Base-by-base conservation (phyloP, 2,329 filamentous ascomycete genomes). In the Diplocarpon mali region DNA sequence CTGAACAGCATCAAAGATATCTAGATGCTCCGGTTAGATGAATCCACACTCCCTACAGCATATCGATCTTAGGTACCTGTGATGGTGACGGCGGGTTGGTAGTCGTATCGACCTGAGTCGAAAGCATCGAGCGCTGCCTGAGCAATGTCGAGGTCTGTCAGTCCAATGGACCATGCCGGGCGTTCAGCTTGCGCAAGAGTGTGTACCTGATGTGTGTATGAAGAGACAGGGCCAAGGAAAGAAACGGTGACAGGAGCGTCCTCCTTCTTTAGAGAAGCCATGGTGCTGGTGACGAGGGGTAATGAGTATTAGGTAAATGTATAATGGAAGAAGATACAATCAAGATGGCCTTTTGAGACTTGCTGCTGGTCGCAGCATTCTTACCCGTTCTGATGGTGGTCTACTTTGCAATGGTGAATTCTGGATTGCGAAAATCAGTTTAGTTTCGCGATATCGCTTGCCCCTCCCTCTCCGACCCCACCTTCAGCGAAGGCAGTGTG, bases 1-100 rank as follows among this genome's bases (percentile, higher is more conserved):
- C 59, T 93, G 86, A 5, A 95, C 83, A 13, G 79, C 73, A 40
- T 80, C 71, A 63, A 95, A 95, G 56, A 94, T 79, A 60, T 92
- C 86, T 82, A 13, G 16, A 43, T 24, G 30, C 29, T 17, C 42
- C 37, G 32, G 40, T 49, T 41, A 50, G 46, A 34, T 38, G 32
- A 14, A 14, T 11, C 29, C n/a, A 16, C 38, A 28, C 12, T 24
- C 3, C 20, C 7, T 24, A 24, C n/a, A n/a, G 34, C 24, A 31
- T 5, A 31, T 12, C 28, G 8, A 20, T 28, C 32, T 29, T 5
- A 24, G 31, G 8, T 54, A 56, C 53, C 53, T 56, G 49, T 63
- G 55, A 76, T 75, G 41, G 66, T 68, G 27, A 59, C 56, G 42
- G 65, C 62, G 3, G 72, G 66, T 1, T 57, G 50, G 37, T 73